Evolutionary conservation across 345 rosid species (phyloP), one percentile per base, ranked within the genome.

Genomic region (Bruguiera parviflora): DNA sequence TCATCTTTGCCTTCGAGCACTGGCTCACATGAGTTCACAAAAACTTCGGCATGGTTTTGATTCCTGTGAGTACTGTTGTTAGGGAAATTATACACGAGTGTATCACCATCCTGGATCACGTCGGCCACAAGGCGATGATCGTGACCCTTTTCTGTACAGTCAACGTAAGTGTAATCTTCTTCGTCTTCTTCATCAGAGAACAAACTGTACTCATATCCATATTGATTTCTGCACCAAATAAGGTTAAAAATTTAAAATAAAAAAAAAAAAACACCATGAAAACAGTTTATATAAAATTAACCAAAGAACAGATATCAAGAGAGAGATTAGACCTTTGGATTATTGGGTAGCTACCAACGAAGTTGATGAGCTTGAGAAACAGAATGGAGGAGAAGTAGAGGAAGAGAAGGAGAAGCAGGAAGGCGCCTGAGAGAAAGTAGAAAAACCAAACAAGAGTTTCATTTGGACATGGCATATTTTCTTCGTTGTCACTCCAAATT

Each of bases 381-480:
- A 86, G 70, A 68, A 76, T 76, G 69, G 88, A 85, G 74, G 89
- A 87, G 82, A 83, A 79, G 80, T 85, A 74, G 79, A 85, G 82
- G 80, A 85, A 80, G 82, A 95, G 77, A 66, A 91, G 82, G 81
- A 92, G 81, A 57, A 89, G 87, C 52, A 86, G 75, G 73, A 72
- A 85, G 75, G 83, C 84, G 83, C 80, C 79, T 43, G 98, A 92
- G 84, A 86, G 69, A 81, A 81, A 83, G 81, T 85, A 80, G 90
- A 87, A 95, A 75, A 92, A 75, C 69, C 86, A 83, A 75, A 68
- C 77, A 53, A 92, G 86, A 78, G 86, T 84, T 88, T 95, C 92
- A 76, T 85, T 67, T 57, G 91, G 85, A 75, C 89, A 89, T 89
- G 60, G 92, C 99, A 95, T 93, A 65, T 81, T 83, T 75, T 76